phyloP scores from a whole-genome alignment of 2,329 filamentous ascomycete genomes.

The Calonectria ilicicola region DNA sequence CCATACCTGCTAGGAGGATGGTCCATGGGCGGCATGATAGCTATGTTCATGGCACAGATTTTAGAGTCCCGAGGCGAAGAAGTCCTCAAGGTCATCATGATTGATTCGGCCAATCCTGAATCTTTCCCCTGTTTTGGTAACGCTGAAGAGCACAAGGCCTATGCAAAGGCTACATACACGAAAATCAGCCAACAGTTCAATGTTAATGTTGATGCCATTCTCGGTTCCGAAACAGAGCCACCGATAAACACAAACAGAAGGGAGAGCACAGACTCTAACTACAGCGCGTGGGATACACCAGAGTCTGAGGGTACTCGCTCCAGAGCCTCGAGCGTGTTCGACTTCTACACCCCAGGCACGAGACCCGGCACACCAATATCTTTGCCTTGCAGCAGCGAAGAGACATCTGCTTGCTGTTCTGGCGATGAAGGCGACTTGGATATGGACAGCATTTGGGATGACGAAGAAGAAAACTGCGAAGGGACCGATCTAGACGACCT shows the following conservation, averaged over 20 bases:
- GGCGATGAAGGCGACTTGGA: constrained; percentile 27
- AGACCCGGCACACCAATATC: constrained; percentile 22
- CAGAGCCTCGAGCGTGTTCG: constrained; percentile 31
- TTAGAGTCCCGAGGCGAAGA: constrained; percentile 29
- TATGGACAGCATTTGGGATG: constrained; percentile 13
- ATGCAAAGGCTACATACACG: constrained; percentile 30
- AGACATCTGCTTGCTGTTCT: constrained; percentile 22
- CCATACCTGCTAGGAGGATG: constrained; percentile 40
- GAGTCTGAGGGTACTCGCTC: neutral
- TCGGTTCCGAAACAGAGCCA: neutral
- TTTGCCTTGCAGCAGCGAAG: constrained; percentile 22
- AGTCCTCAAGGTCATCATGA: constrained; percentile 40
- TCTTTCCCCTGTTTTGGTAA: constrained; percentile 31
- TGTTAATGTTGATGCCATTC: neutral
- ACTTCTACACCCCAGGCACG: constrained; percentile 14
- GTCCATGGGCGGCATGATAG: constrained; percentile 42
- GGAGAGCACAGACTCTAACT: neutral
- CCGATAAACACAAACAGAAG: neutral
- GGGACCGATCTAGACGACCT: constrained; percentile 20
- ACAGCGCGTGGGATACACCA: neutral
- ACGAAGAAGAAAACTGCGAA: constrained; percentile 18
- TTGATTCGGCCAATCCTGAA: constrained; percentile 41
- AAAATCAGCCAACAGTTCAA: constrained; percentile 11
- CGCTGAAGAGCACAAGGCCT: constrained; percentile 25
- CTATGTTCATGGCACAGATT: constrained; percentile 40